These are phyloP conservation scores for Pterocarpus macrocarpus DNA, from an alignment of 306 rosid species.

Conservation along the genomic window DNA sequence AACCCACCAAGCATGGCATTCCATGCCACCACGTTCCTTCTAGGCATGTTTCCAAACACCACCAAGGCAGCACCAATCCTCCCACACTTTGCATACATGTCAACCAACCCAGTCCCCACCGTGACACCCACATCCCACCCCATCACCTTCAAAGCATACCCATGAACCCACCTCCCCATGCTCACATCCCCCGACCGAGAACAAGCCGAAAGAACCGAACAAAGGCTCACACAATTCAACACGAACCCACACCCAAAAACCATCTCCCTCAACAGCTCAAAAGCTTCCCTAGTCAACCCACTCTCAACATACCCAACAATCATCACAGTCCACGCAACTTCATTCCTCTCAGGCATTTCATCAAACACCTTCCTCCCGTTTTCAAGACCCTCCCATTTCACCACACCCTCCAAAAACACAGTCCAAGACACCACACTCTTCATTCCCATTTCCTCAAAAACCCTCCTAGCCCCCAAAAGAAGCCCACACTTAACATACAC, in stretches of 20 bases:
- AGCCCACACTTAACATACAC: slow-evolving; percentile 72
- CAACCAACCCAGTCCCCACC: slow-evolving; percentile 75
- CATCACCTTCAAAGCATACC: slow-evolving; percentile 64
- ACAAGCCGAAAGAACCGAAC: slow-evolving; percentile 70
- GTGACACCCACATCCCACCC: slow-evolving; percentile 58
- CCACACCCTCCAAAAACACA: slow-evolving; percentile 70
- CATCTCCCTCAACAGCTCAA: slow-evolving; percentile 64
- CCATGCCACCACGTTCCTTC: slow-evolving; percentile 77
- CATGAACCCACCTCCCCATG: slow-evolving; percentile 76
- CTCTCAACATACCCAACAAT: slow-evolving; percentile 64
- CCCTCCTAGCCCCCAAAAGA: slow-evolving; percentile 59
- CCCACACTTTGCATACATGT: slow-evolving; percentile 85
- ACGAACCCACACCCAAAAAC: slow-evolving; percentile 55
- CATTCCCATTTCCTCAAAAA: slow-evolving; percentile 64
- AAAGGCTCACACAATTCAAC: slow-evolving; percentile 67
- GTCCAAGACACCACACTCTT: slow-evolving; percentile 81
- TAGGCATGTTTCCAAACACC: slow-evolving; percentile 57
- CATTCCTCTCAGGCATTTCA: slow-evolving; percentile 78
- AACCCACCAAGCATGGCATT: slow-evolving; percentile 81
- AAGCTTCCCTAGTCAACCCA: slow-evolving; percentile 60
- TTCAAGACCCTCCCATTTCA: slow-evolving; percentile 68
- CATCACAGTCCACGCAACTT: slow-evolving; percentile 84
- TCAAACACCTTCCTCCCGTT: slow-evolving; percentile 71
- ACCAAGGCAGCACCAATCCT: slow-evolving; percentile 56
- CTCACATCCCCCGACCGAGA: slow-evolving; percentile 64